phyloP scores from a whole-genome alignment of 345 rosid species.

The Ricinus communis region DNA sequence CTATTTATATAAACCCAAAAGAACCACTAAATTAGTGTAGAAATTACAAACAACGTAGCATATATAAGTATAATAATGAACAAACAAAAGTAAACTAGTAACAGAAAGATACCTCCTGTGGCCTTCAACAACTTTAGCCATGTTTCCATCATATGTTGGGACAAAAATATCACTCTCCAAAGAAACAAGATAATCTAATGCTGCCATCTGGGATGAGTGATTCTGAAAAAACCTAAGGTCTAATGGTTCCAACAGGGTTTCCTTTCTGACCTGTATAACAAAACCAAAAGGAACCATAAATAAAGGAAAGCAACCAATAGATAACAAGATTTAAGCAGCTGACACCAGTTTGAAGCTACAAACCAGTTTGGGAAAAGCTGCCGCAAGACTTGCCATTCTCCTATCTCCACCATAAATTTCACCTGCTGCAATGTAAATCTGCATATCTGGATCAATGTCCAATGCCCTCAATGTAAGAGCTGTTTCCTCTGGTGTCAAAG shows the following conservation, averaged over 20 bases:
- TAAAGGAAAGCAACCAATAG: not conserved
- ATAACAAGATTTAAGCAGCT: constrained; percentile 1
- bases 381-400: constrained; percentile 67
- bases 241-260: constrained; percentile 63
- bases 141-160: constrained; percentile 96
- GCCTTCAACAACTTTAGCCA: constrained; percentile 99
- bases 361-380: constrained; percentile 73
- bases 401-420: constrained; percentile 76
- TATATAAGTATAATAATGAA: not conserved
- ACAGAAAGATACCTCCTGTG: constrained; percentile 70
- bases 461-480: constrained; percentile 70
- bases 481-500: constrained; percentile 88
- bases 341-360: constrained; percentile 29
- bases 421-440: constrained; percentile 81
- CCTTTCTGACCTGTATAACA: constrained; percentile 73
- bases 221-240: constrained; percentile 75
- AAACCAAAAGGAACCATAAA: constrained; percentile 5
- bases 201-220: constrained; percentile 91
- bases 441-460: constrained; percentile 68
- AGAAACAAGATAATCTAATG: constrained; percentile 90
- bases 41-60: not conserved
- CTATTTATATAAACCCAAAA: constrained; percentile 20
- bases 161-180: constrained; percentile 93
- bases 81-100: not conserved
- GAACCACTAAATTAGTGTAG: constrained; percentile 1